Base-by-base conservation (phyloP, 2,329 filamentous ascomycete species). In the Colletotrichum acutatum region DNA sequence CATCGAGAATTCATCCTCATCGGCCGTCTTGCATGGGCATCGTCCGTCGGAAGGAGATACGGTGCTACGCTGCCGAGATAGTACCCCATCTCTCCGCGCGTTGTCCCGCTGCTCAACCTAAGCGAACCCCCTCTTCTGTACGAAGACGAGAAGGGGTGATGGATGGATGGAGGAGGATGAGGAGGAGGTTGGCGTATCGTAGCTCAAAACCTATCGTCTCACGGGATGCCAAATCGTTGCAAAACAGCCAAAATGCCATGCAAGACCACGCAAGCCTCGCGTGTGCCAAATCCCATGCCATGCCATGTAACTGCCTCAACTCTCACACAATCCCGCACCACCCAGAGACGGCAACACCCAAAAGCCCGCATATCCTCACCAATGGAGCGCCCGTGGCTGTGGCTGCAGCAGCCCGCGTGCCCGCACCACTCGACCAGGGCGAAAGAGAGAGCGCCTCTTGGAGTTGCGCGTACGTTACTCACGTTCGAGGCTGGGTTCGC, bases 1-100 rank as follows among this genome's bases (percentile, higher is more conserved):
- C 67, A 52, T 61, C 57, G 52, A 68, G 22, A 58, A 24, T 46
- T 37, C 24, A 30, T 24, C 32, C 54, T 54, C 69, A 69, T 72
- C 66, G 69, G 66, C 16, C 66, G 32, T 72, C 69, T 69, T 26
- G 69, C 69, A 60, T 53, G 66, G 42, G 53, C 61, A 59, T 70
- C 67, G 62, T 68, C 46, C 28, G 65, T 67, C 28, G 26, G 24
- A 22, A 46, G 57, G 49, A 28, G 53, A 53, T 16, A 42, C 67
- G 61, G 56, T 66, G 53, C n/a, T 34, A 32, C 46, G 53, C 49
- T 57, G 24, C 26, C 61, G 54, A 22, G 14, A 37, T 24, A 9
- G 12, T 37, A 19, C 42, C 34, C 58, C 58, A 9, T 37, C 52
- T 19, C 63, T 9, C 16, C 60, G 24, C 16, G 63, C 52, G 5